These are phyloP conservation scores for Xylaria grammica DNA, from an alignment of 495 filamentous ascomycete species.

Conservation along the genomic window DNA sequence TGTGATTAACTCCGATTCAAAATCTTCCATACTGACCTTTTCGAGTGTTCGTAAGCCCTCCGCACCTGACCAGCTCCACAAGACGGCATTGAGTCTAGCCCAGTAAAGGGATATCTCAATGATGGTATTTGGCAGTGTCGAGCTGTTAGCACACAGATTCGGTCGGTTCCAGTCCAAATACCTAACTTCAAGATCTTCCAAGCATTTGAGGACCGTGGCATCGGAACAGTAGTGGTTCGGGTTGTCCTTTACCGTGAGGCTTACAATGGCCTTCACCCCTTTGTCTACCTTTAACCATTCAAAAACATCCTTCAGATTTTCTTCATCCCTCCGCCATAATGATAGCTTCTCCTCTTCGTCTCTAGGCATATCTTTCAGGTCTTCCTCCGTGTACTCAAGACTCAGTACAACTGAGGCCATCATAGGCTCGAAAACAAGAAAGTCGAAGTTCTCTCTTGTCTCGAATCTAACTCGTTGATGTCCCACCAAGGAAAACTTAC, in stretches of 20 bases:
- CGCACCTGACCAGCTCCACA: neutral
- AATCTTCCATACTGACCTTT: neutral
- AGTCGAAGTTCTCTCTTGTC: slow-evolving; percentile 16
- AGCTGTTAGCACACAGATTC: neutral
- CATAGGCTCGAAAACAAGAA: neutral
- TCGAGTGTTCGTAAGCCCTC: neutral
- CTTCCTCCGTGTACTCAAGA: neutral
- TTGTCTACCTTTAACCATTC: neutral
- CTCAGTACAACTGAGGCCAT: neutral
- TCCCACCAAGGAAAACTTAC: too few relatives aligned
- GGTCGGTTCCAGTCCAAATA: neutral
- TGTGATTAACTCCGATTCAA: neutral
- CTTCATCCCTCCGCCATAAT: neutral
- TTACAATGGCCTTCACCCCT: neutral
- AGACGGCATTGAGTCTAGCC: neutral
- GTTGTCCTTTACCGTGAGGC: neutral
- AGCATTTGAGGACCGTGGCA: neutral
- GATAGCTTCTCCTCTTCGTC: neutral
- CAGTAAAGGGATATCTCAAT: neutral
- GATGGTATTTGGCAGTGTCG: neutral
- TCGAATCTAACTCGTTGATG: too few relatives aligned
- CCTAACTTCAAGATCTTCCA: neutral
- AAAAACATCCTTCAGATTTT: neutral
- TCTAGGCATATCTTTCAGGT: neutral
- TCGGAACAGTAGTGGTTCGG: neutral